phyloP scores from a whole-genome alignment of 2,329 filamentous ascomycete species.

The Penicillium hesseltinei region DNA sequence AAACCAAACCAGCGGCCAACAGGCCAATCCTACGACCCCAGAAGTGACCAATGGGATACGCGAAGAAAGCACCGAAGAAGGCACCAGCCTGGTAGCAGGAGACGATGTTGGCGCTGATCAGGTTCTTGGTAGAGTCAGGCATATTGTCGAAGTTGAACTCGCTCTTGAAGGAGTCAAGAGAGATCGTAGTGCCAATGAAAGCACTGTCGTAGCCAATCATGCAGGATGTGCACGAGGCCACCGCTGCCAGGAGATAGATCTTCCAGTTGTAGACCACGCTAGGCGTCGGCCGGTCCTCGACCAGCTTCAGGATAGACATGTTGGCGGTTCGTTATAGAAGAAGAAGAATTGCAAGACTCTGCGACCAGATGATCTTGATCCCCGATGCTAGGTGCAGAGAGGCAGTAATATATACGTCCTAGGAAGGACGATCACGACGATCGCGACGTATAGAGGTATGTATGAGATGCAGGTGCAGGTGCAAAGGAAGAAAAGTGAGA shows the following conservation, averaged over 20 bases:
- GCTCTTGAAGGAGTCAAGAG: constrained; percentile 64
- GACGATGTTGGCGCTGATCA: constrained; percentile 72
- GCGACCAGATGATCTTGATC: constrained; percentile 1
- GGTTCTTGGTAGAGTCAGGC: constrained; percentile 35
- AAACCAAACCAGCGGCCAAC: constrained; percentile 60
- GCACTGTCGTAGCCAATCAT: constrained; percentile 67
- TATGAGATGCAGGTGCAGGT: neutral
- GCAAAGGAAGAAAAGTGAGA: neutral
- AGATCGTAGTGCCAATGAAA: constrained; percentile 75
- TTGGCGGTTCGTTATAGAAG: constrained; percentile 7
- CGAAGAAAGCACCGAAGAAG: constrained; percentile 74
- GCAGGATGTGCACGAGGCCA: constrained; percentile 57
- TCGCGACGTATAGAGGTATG: neutral
- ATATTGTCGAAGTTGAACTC: constrained; percentile 66
- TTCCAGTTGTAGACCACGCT: constrained; percentile 60
- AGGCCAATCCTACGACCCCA: constrained; percentile 66
- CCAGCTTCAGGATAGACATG: constrained; percentile 42
- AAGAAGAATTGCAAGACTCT: neutral
- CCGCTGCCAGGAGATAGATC: constrained; percentile 54
- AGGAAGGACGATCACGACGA: constrained; percentile 3
- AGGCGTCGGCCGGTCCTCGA: constrained; percentile 54
- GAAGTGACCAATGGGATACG: constrained; percentile 65
- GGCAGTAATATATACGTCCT: constrained; percentile 11
- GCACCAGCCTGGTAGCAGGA: constrained; percentile 79
- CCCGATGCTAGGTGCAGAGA: constrained; percentile 9